Conservation (phyloP, 805 yeast species). For the Lipomyces mesembrius region DNA sequence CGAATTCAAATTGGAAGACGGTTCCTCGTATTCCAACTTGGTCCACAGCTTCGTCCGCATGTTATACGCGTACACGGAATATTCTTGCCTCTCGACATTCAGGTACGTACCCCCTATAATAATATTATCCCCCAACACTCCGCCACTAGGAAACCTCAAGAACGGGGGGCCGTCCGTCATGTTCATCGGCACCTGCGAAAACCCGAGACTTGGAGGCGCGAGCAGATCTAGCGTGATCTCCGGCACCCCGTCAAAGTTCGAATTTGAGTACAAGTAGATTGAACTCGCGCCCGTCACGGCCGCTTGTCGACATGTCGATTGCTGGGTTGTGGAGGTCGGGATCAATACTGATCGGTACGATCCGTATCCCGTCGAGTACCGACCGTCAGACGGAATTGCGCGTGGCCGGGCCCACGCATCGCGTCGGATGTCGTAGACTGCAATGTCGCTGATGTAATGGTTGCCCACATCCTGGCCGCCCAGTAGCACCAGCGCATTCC, state of each 20-base stretch:
- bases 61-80: slow-evolving; percentile 24
- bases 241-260: slow-evolving; percentile 11
- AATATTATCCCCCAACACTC: slow-evolving; percentile 24
- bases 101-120: slow-evolving; percentile 24
- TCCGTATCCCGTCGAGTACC: slow-evolving; percentile 17
- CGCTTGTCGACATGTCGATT: neutral
- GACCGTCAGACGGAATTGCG: neutral
- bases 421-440: slow-evolving; percentile 25
- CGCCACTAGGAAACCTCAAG: slow-evolving; percentile 30
- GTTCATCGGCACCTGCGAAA: slow-evolving; percentile 3
- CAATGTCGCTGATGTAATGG: slow-evolving; percentile 24
- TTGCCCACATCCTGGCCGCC: slow-evolving; percentile 37
- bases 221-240: slow-evolving; percentile 19
- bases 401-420: slow-evolving; percentile 23
- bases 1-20: neutral
- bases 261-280: slow-evolving; percentile 24
- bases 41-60: slow-evolving; percentile 16
- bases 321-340: slow-evolving; percentile 10
- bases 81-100: slow-evolving; percentile 10
- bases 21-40: slow-evolving; percentile 10
- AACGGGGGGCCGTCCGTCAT: slow-evolving; percentile 26
- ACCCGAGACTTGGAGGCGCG: slow-evolving; percentile 6
- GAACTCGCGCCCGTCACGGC: slow-evolving; percentile 8
- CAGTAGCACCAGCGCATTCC: slow-evolving; percentile 21
- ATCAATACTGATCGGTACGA: slow-evolving; percentile 21